Conservation (phyloP, 768 basidiomycete genomes). For the Boletellus sp. region DNA sequence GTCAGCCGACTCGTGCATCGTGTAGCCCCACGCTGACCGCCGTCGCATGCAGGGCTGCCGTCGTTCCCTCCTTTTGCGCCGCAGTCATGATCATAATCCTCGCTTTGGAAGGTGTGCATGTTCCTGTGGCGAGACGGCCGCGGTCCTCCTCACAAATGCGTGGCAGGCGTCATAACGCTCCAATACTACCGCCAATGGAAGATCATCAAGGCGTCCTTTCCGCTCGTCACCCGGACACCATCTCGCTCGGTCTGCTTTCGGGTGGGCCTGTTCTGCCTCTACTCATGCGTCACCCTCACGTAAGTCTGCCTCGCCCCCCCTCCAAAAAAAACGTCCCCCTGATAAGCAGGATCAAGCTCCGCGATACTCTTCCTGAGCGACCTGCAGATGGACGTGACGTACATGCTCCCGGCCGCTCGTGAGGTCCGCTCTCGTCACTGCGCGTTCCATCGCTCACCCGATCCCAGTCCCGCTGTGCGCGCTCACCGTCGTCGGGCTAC, state of each 20-base stretch:
- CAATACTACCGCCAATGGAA: conserved; percentile 42
- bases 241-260: conserved; percentile 39
- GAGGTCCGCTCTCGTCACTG: conserved; percentile 15
- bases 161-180: conserved; percentile 40
- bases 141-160: neutral
- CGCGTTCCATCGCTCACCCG: neutral
- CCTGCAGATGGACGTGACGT: conserved; percentile 32
- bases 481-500: conserved; percentile 47
- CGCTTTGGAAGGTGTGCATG: conserved; percentile 47
- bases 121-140: neutral
- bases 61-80: conserved; percentile 45
- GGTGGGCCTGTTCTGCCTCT: conserved; percentile 42
- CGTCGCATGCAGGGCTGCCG: conserved; percentile 26
- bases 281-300: conserved; percentile 43
- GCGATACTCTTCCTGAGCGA: conserved; percentile 37
- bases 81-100: conserved; percentile 38
- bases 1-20: conserved; percentile 31
- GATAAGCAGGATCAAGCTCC: conserved; percentile 25
- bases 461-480: conserved; percentile 47
- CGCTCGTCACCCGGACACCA: conserved; percentile 35
- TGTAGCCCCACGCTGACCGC: conserved; percentile 12
- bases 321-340: neutral
- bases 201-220: conserved; percentile 38
- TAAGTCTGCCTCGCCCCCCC: conserved; percentile 24
- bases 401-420: conserved; percentile 51